Conservation (phyloP, 2,329 filamentous ascomycete genomes). For the Paecilomyces variotii region DNA sequence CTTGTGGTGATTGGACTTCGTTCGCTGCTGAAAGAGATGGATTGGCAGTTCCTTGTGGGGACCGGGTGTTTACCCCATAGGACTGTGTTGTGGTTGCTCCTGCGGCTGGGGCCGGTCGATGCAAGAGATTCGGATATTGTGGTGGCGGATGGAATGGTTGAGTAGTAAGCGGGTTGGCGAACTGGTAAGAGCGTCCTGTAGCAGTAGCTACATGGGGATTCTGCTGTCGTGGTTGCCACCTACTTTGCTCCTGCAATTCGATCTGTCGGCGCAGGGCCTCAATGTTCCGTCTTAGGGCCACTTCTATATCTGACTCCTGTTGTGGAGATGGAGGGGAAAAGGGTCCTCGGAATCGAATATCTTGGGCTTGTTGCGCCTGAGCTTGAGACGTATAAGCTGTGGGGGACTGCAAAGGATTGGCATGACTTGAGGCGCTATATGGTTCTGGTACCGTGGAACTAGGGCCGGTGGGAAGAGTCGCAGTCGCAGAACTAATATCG, state of each 20-base stretch:
- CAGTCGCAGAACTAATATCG: conserved; percentile 6
- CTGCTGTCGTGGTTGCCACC: conserved; percentile 2
- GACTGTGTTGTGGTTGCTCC: not conserved
- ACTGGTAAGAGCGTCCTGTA: not conserved
- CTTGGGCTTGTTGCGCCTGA: not conserved
- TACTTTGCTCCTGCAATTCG: conserved; percentile 10
- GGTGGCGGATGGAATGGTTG: not conserved
- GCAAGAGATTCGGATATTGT: not conserved
- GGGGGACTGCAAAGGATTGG: not conserved
- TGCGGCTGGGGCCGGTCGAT: not conserved
- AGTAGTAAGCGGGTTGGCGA: not conserved
- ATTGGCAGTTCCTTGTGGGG: not conserved
- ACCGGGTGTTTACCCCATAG: not conserved
- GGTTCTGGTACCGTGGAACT: not conserved
- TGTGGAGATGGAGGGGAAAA: conserved; percentile 1
- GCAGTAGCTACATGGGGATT: not conserved
- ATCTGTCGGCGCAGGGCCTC: conserved; percentile 15
- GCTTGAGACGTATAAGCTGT: not conserved
- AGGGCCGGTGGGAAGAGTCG: conserved; percentile 5
- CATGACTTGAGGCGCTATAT: not conserved
- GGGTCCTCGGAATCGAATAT: conserved; percentile 8
- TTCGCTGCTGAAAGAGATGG: not conserved
- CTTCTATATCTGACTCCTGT: conserved; percentile 11
- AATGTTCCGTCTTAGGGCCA: conserved; percentile 13
- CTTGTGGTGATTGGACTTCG: conserved; percentile 1